Percentiles rank a stretch among this genome's conserved stretches.
phyloP scores from a whole-genome alignment of 352 stramenopile species.

The Pythium myriotylum region DNA sequence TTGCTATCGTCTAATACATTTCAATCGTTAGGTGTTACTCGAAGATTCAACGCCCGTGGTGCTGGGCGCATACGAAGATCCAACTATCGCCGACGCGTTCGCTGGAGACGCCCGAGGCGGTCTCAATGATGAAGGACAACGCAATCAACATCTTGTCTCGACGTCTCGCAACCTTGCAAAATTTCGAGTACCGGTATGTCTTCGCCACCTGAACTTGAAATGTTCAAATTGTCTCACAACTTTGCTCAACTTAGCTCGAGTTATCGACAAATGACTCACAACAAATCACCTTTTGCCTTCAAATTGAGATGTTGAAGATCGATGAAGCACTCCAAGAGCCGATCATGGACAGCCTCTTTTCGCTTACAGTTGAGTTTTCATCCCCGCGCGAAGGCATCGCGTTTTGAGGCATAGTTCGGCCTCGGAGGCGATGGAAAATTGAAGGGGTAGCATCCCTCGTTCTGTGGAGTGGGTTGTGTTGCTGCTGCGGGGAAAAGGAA shows the following conservation, averaged over 20 bases:
- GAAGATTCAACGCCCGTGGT: constrained; percentile 64
- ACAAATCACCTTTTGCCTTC: constrained; percentile 43
- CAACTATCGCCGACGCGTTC: constrained; percentile 76
- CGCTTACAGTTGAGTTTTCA: constrained; percentile 50
- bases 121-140: constrained; percentile 18
- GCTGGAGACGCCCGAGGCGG: constrained; percentile 29
- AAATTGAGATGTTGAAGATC: constrained; percentile 67
- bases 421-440: too few species aligned
- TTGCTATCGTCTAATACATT: not conserved
- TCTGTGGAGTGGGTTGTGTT: too few species aligned
- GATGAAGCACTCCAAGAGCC: constrained; percentile 62
- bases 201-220: not conserved
- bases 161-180: constrained; percentile 31
- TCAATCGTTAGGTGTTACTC: constrained; percentile 37
- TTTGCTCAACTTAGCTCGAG: too few species aligned
- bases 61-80: constrained; percentile 82
- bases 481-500: too few species aligned
- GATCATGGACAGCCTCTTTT: constrained; percentile 58
- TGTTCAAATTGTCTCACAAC: too few species aligned
- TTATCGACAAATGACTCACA: not conserved
- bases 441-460: too few species aligned
- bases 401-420: too few species aligned
- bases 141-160: constrained; percentile 61
- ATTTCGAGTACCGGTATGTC: constrained; percentile 15
- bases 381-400: too few species aligned